A percentile compares a stretch with the other conserved stretches of the same genome.
These are phyloP conservation scores for Colletotrichum sp. DNA, from an alignment of 2,329 filamentous ascomycete genomes.

Conservation along the genomic window DNA sequence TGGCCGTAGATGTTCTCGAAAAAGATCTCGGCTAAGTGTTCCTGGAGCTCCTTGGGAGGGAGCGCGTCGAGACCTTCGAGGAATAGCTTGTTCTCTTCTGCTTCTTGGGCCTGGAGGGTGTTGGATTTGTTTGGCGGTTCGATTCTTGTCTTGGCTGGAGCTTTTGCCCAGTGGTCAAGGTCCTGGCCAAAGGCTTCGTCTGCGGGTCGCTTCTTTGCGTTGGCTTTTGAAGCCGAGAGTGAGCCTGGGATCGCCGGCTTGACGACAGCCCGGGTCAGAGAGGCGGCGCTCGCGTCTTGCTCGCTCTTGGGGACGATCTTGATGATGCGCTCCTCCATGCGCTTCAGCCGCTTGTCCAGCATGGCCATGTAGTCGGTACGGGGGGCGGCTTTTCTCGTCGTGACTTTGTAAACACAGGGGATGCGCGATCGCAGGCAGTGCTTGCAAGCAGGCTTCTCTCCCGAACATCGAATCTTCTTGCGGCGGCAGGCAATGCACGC, in stretches of 20 bases:
- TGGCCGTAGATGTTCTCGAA: conserved; percentile 97
- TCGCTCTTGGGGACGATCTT: conserved; percentile 92
- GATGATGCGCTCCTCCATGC: conserved; percentile 98
- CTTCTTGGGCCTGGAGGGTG: conserved; percentile 64
- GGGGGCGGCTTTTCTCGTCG: conserved; percentile 89
- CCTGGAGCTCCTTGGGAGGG: conserved; percentile 85
- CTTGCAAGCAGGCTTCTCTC: conserved; percentile 97
- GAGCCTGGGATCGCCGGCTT: conserved; percentile 75
- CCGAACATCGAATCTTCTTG: conserved; percentile 98
- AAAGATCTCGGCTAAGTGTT: conserved; percentile 92
- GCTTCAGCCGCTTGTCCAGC: conserved; percentile 92
- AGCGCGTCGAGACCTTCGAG: conserved; percentile 84
- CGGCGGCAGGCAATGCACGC: conserved; percentile 95
- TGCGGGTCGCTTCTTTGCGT: conserved; percentile 78
- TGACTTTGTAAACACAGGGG: conserved; percentile 97
- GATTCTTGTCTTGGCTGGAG: conserved; percentile 54
- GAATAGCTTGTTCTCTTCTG: conserved; percentile 78
- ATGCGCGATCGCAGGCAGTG: conserved; percentile 92
- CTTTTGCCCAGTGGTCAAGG: conserved; percentile 80
- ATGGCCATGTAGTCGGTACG: conserved; percentile 99
- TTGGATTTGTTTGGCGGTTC: conserved; percentile 55
- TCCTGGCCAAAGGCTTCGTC: conserved; percentile 89
- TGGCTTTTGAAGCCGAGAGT: conserved; percentile 54
- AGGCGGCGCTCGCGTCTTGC: conserved; percentile 65
- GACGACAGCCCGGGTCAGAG: conserved; percentile 80